Percentiles rank a stretch among this genome's conserved stretches.
These are phyloP conservation scores for Hemileia vastatrix DNA, from an alignment of 1,284 basidiomycete genomes.

Conservation along the genomic window DNA sequence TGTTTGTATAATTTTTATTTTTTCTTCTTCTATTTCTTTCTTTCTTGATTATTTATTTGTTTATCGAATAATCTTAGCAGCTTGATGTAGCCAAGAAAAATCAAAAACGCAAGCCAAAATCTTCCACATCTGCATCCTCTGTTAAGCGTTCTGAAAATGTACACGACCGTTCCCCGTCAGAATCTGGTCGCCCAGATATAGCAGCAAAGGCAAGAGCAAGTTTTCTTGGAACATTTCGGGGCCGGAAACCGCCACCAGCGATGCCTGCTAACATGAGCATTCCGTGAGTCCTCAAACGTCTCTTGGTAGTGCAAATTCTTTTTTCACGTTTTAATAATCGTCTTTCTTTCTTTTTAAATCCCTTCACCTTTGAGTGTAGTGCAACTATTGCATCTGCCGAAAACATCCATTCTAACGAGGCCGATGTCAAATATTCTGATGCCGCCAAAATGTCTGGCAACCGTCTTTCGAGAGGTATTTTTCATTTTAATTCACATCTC, in stretches of 20 bases:
- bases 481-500: conserved; percentile 18
- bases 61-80: too few species aligned
- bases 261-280: neutral
- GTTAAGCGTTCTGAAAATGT: too few species aligned
- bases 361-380: neutral
- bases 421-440: neutral
- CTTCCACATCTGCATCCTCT: too few species aligned
- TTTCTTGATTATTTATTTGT: neutral
- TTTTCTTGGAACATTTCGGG: conserved; percentile 15
- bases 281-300: neutral
- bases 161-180: too few species aligned
- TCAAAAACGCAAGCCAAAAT: neutral
- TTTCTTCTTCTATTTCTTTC: conserved; percentile 39
- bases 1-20: conserved; percentile 17
- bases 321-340: neutral
- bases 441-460: too few species aligned
- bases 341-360: neutral
- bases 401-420: too few species aligned
- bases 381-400: too few species aligned
- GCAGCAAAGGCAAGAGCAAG: conserved; percentile 8
- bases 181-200: neutral
- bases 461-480: neutral
- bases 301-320: neutral
- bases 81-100: neutral
- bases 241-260: conserved; percentile 8